A percentile compares a stretch with the other conserved stretches of the same genome.
Conservation (phyloP, 1,284 basidiomycete genomes). For the Anthracocystis setariae region DNA sequence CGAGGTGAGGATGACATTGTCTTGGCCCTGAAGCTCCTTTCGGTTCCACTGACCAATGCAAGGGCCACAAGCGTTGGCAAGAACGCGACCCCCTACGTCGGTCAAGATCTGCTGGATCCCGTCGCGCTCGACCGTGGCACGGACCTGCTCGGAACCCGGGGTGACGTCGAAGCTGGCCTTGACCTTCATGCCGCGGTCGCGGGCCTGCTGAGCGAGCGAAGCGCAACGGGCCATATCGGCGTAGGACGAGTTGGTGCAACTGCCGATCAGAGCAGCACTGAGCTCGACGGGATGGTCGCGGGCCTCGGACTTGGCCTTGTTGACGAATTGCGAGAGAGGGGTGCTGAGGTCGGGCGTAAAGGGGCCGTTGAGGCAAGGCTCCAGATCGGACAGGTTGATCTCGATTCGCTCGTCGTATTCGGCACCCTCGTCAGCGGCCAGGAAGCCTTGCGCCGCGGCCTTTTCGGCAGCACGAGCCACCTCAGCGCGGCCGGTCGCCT, state of each 20-base stretch:
- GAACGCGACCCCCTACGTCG: constrained; percentile 86
- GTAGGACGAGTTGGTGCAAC: constrained; percentile 83
- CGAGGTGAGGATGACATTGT: constrained; percentile 96
- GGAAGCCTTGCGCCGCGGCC: constrained; percentile 81
- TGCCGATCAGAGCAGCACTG: constrained; percentile 91
- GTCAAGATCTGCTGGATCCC: constrained; percentile 82
- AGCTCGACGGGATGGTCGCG: constrained; percentile 86
- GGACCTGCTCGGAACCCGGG: constrained; percentile 95
- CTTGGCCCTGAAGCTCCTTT: constrained; percentile 85
- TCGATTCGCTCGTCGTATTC: constrained; percentile 96
- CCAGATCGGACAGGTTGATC: constrained; percentile 89
- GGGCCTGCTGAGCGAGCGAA: constrained; percentile 89
- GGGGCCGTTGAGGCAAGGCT: constrained; percentile 91
- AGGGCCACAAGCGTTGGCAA: constrained; percentile 98
- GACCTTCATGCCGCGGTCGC: constrained; percentile 80
- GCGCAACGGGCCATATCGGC: constrained; percentile 80
- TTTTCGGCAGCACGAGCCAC: constrained; percentile 87
- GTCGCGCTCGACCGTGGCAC: constrained; percentile 96
- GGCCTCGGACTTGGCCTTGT: constrained; percentile 78
- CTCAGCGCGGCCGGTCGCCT: constrained; percentile 86
- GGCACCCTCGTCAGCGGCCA: constrained; percentile 85
- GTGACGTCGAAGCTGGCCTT: constrained; percentile 96
- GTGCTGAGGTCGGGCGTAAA: constrained; percentile 98
- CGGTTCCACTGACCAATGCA: constrained; percentile 99
- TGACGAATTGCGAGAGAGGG: constrained; percentile 88